phyloP scores from a whole-genome alignment of 805 yeast genomes.

The Candida saitoana region DNA sequence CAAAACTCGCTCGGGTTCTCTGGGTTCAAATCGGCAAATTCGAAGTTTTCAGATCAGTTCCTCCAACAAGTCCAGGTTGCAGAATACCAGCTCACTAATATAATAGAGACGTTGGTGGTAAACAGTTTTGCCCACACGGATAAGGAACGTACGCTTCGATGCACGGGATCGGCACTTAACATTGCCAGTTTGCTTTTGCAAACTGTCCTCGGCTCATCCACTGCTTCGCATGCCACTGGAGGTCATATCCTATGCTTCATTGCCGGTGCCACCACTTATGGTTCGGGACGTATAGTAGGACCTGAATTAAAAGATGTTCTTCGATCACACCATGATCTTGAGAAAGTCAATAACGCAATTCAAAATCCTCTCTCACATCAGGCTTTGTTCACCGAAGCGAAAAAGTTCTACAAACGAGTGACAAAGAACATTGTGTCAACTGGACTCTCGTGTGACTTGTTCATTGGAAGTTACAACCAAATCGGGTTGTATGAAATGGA shows the following conservation, averaged over 20 bases:
- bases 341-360: slow-evolving; percentile 30
- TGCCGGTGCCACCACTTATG: slow-evolving; percentile 64
- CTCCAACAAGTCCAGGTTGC: slow-evolving; percentile 45
- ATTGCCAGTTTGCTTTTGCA: slow-evolving; percentile 39
- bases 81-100: slow-evolving; percentile 47
- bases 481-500: slow-evolving; percentile 68
- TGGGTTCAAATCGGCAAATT: slow-evolving; percentile 12
- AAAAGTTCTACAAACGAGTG: slow-evolving; percentile 45
- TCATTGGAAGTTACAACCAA: slow-evolving; percentile 67
- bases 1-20: slow-evolving; percentile 43
- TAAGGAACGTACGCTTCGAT: slow-evolving; percentile 47
- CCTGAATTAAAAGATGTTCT: slow-evolving; percentile 56
- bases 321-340: slow-evolving; percentile 62
- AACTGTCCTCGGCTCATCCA: slow-evolving; percentile 37
- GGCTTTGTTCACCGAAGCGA: slow-evolving; percentile 33
- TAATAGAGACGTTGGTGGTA: slow-evolving; percentile 45
- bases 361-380: slow-evolving; percentile 25
- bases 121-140: slow-evolving; percentile 47
- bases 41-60: slow-evolving; percentile 26
- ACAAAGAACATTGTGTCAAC: slow-evolving; percentile 44
- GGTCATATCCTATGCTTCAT: slow-evolving; percentile 52
- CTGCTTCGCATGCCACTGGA: slow-evolving; percentile 35
- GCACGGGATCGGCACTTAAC: slow-evolving; percentile 59
- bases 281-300: slow-evolving; percentile 61
- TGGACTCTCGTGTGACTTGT: slow-evolving; percentile 55